Conservation (phyloP, 176 grass and related monocot species). For the Lolium multiflorum region DNA sequence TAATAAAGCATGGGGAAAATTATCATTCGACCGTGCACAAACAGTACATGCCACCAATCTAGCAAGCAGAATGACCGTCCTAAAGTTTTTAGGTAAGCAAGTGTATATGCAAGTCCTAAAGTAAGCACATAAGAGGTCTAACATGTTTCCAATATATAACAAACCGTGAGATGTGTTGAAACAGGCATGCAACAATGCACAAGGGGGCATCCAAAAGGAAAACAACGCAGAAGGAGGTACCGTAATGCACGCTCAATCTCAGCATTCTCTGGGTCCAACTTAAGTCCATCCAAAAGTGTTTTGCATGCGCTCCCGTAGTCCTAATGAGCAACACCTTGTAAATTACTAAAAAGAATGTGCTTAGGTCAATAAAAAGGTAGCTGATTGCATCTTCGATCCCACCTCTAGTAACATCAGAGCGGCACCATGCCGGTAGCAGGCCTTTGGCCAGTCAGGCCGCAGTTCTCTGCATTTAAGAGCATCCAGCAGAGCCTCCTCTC, state of each 20-base stretch:
- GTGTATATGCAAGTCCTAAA: background rate
- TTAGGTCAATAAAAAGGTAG: background rate
- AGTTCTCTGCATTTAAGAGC: no score
- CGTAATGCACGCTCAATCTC: conserved; percentile 17
- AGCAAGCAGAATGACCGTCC: background rate
- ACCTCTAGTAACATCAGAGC: conserved; percentile 18
- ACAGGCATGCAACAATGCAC: background rate
- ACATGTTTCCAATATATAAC: background rate
- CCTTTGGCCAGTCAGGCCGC: no score
- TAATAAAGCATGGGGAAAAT: background rate
- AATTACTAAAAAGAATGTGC: background rate
- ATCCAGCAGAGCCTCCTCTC: no score
- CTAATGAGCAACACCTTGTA: background rate
- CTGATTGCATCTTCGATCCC: background rate
- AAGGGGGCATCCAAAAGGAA: no score
- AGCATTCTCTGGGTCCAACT: conserved; percentile 11
- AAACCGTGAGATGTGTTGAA: background rate
- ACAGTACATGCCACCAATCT: background rate
- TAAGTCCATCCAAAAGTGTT: conserved; percentile 13
- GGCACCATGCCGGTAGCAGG: conserved; percentile 9
- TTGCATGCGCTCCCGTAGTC: background rate
- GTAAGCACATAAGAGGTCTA: background rate
- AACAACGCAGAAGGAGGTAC: background rate
- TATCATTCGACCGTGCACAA: background rate
- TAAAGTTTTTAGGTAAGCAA: background rate